Evolutionary conservation across 2,329 filamentous ascomycete genomes (phyloP).

Genomic region (Trichoderma gracile): DNA sequence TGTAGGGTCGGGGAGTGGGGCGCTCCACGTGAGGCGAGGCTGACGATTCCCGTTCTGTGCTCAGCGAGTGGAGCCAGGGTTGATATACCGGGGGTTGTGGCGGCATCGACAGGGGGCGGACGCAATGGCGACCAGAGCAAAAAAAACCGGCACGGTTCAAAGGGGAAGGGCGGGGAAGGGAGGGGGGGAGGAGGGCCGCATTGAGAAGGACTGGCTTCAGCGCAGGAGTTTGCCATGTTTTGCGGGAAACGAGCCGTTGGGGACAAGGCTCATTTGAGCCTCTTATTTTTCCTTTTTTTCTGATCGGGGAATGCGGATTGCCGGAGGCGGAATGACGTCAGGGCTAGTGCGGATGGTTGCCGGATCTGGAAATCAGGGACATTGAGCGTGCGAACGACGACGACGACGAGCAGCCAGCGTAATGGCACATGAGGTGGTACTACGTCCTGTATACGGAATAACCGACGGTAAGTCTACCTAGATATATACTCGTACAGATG

Average conservation of each 20-base stretch:
- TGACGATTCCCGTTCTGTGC: conserved; percentile 28
- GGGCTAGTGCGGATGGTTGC: conserved; percentile 18
- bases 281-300: background rate
- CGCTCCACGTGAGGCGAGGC: conserved; percentile 38
- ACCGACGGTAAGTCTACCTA: too few relatives aligned
- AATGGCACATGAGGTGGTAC: background rate
- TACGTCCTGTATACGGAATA: too few relatives aligned
- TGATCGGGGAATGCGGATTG: background rate
- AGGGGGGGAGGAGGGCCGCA: background rate
- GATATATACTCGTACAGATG: too few relatives aligned
- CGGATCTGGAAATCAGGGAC: conserved; percentile 17
- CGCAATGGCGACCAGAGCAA: background rate
- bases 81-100: background rate
- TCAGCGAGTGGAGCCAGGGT: conserved; percentile 10
- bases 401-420: background rate
- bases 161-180: too few relatives aligned
- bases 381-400: background rate
- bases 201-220: background rate
- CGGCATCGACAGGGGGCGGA: background rate
- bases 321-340: conserved; percentile 23
- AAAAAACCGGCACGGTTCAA: background rate
- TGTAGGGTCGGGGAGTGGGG: conserved; percentile 31
- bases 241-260: background rate
- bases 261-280: too few relatives aligned
- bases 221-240: background rate